Evolutionary conservation across 345 rosid genomes (phyloP).

Genomic region (Murraya paniculata): DNA sequence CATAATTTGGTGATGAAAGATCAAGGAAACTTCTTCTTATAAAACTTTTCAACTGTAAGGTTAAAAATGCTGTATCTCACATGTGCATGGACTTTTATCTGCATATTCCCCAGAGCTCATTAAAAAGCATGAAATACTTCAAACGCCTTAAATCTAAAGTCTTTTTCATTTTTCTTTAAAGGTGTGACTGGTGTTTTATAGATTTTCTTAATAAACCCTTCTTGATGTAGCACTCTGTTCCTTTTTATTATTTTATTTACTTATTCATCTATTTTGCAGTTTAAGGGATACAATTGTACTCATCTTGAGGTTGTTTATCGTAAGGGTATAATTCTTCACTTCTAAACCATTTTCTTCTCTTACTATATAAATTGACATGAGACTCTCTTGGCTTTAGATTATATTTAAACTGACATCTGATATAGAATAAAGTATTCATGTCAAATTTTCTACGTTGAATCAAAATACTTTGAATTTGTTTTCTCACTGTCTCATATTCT

Average conservation of each 20-base stretch:
- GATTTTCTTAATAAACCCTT: not conserved
- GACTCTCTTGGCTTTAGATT: not conserved
- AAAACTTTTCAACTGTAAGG: no score
- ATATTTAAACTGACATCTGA: not conserved
- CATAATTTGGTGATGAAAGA: no score
- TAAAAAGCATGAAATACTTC: not conserved
- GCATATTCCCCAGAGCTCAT: no score
- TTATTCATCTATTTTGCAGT: slow-evolving; percentile 47
- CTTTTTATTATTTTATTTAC: not conserved
- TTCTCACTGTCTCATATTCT: not conserved
- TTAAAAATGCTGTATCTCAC: no score
- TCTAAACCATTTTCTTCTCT: not conserved
- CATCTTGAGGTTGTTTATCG: slow-evolving; percentile 65
- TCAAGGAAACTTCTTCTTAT: no score
- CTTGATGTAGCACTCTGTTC: not conserved
- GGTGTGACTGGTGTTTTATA: not conserved
- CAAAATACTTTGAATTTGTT: not conserved
- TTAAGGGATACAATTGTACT: slow-evolving; percentile 81
- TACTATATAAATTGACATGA: not conserved
- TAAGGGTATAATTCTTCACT: slow-evolving; percentile 53
- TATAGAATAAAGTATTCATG: not conserved
- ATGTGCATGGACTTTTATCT: not conserved
- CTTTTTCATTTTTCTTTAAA: not conserved
- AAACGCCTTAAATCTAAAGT: not conserved
- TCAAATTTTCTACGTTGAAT: no score